Conservation (phyloP, 2,329 filamentous ascomycete species). For the Geosmithia putterillii region DNA sequence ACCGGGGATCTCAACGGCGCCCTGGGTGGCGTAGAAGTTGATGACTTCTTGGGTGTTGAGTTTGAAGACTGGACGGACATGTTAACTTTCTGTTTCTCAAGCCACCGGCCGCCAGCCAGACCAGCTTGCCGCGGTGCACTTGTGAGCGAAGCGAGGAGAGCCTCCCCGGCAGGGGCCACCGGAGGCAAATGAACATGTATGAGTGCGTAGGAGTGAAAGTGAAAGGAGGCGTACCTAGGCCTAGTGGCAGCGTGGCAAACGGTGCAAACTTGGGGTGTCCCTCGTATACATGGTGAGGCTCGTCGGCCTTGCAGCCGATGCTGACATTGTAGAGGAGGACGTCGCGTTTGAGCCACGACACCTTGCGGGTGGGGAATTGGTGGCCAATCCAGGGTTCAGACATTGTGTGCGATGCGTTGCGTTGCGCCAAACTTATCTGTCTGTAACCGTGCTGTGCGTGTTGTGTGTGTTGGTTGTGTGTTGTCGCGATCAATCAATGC, state of each 20-base stretch:
- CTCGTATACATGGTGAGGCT: conserved; percentile 54
- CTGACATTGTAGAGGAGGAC: conserved; percentile 73
- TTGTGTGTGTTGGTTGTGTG: too few relatives aligned
- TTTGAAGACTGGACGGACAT: conserved; percentile 43
- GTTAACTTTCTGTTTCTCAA: background rate
- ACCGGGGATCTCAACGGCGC: conserved; percentile 43
- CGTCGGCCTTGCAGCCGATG: conserved; percentile 69
- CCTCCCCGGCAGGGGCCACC: too few relatives aligned
- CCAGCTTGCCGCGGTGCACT: too few relatives aligned
- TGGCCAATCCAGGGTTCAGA: conserved; percentile 48
- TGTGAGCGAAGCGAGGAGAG: too few relatives aligned
- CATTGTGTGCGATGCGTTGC: background rate
- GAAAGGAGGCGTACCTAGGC: background rate
- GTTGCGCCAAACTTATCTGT: background rate
- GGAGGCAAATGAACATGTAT: too few relatives aligned
- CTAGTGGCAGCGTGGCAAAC: conserved; percentile 4
- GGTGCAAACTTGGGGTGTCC: conserved; percentile 1
- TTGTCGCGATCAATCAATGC: too few relatives aligned
- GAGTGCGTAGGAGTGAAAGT: too few relatives aligned
- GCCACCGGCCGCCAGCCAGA: background rate
- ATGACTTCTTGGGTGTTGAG: conserved; percentile 52
- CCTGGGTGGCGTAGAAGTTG: conserved; percentile 54
- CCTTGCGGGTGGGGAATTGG: conserved; percentile 59
- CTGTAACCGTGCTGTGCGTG: background rate
- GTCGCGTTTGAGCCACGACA: conserved; percentile 76